Conservation (phyloP, 257 asterid species). For the Avicennia marina region DNA sequence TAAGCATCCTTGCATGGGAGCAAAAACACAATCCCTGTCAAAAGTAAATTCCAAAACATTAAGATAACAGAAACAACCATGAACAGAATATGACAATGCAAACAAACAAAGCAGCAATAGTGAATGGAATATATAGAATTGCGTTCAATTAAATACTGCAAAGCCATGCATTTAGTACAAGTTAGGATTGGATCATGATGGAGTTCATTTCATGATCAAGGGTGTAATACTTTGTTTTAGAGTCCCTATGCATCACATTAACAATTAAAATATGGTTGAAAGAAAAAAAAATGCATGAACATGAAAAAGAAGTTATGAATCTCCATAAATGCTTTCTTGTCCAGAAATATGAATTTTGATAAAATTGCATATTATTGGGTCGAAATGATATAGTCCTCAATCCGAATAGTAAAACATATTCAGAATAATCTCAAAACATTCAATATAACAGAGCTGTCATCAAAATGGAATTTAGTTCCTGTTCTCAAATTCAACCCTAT, state of each 20-base stretch:
- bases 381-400: background rate
- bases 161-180: too few relatives aligned
- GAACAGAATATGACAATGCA: background rate
- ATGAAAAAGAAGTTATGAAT: background rate
- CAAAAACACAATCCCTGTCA: constrained; percentile 6
- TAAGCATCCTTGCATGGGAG: background rate
- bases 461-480: background rate
- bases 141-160: too few relatives aligned
- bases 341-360: background rate
- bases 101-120: background rate
- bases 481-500: background rate
- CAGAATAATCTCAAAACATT: background rate
- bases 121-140: too few relatives aligned
- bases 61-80: background rate
- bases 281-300: too few relatives aligned
- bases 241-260: too few relatives aligned
- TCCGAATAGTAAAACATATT: background rate
- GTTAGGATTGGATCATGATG: too few relatives aligned
- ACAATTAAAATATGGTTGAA: too few relatives aligned
- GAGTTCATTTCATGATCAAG: too few relatives aligned
- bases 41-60: background rate
- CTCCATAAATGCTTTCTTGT: background rate
- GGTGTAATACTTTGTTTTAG: too few relatives aligned
- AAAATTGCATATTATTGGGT: background rate
- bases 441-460: background rate